Base-by-base conservation (phyloP, 2,329 filamentous ascomycete genomes). In the Venturiaceae sp. region DNA sequence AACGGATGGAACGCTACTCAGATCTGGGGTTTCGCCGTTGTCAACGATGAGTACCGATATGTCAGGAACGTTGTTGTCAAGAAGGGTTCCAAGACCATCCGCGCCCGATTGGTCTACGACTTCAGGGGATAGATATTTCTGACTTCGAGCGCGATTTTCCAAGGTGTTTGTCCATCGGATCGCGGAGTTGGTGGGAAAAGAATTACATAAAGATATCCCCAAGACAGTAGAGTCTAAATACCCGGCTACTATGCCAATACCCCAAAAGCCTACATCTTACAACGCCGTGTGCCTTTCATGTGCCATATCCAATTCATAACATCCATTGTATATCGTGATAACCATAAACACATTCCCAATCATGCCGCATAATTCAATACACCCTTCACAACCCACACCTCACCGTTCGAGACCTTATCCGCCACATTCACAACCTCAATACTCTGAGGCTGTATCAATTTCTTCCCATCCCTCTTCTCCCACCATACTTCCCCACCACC, bases 341-440 rank as follows among this genome's bases (percentile, higher is more conserved):
- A n/a, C n/a, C 26, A n/a, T 47, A 11, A 30, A 23, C 23, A 16
- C 1, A 70, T 53, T 72, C 37, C 39, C 39, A 54, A 26, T 56
- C 26, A 56, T 7, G 30, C 39, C 26, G 55, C 55, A 32, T 57
- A 57, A 23, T 57, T 57, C 60, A 86, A 66, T 26, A 86, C 81
- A 4, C 77, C 79, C 63, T 82, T 82, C 60, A 89, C 68, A 37
- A 92, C 80, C 90, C 90, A 95, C 64, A 97, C 80, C 73, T 97
- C 88, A 3, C 94, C 94, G 69, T 97, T 99, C 3, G 83, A 81
- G 19, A 95, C 92, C 61, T 83, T 81, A 64, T 86, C 86, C 1
- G 85, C 86, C 55, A 95, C 78, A 60, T 78, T 84, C 44, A 85
- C 82, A 14, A 97, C 87, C 70, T 92, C 84, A 46, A 96, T 83